Conservation (phyloP, 2,329 filamentous ascomycete species). For the Neurospora crassa region DNA sequence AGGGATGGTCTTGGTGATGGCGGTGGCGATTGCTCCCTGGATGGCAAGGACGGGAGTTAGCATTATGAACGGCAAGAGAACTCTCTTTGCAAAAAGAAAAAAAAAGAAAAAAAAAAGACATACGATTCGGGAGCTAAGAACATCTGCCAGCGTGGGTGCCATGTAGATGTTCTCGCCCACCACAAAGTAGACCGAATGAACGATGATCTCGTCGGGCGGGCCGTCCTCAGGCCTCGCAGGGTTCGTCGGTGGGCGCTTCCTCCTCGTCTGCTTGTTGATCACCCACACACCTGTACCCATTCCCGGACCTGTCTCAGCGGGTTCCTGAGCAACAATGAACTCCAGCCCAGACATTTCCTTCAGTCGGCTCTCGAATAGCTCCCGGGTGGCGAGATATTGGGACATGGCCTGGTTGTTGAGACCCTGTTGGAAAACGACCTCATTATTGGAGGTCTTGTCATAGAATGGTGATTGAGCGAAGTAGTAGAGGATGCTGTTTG, state of each 20-base stretch:
- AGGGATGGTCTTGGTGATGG: conserved; percentile 43
- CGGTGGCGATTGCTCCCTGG: conserved; percentile 45
- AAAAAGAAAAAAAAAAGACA: conserved; percentile 16
- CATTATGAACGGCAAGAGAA: background rate
- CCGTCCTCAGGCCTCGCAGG: conserved; percentile 19
- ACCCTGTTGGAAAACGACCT: conserved; percentile 51
- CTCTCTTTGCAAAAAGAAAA: background rate
- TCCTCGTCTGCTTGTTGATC: conserved; percentile 57
- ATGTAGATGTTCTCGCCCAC: conserved; percentile 59
- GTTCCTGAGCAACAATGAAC: conserved; percentile 56
- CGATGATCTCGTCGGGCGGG: conserved; percentile 47
- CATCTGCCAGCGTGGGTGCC: conserved; percentile 51
- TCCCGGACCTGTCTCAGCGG: conserved; percentile 52
- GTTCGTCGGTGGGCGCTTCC: conserved; percentile 31
- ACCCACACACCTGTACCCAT: conserved; percentile 57
- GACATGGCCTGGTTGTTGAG: conserved; percentile 51
- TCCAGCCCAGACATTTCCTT: conserved; percentile 57
- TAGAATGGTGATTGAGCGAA: conserved; percentile 60
- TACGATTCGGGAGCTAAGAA: conserved; percentile 50
- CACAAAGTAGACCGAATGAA: conserved; percentile 54
- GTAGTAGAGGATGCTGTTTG: conserved; percentile 57
- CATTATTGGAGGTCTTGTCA: conserved; percentile 59
- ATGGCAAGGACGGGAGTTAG: conserved; percentile 7
- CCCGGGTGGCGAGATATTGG: conserved; percentile 48
- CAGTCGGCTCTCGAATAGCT: conserved; percentile 53